Percentiles rank a stretch among this genome's conserved stretches.
phyloP scores from a whole-genome alignment of 2,329 filamentous ascomycete genomes.

The Madurella mycetomatis region DNA sequence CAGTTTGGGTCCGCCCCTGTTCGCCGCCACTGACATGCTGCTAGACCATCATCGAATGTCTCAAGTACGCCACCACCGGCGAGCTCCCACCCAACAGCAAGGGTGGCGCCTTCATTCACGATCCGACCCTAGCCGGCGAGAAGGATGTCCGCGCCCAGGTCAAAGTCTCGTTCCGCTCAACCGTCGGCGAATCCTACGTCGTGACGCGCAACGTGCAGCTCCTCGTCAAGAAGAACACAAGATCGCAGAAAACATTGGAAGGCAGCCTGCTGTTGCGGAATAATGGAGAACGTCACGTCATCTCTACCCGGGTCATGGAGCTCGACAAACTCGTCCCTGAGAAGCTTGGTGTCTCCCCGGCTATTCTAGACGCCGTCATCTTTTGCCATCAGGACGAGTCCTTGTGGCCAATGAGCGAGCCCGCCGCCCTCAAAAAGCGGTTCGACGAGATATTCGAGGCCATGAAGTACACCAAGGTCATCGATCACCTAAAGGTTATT shows the following conservation, averaged over 20 bases:
- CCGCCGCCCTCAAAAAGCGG: constrained; percentile 77
- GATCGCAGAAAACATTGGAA: constrained; percentile 79
- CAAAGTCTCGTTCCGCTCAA: constrained; percentile 79
- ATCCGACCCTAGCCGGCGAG: constrained; percentile 86
- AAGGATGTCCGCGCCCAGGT: constrained; percentile 89
- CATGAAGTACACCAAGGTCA: constrained; percentile 92
- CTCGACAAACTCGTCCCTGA: constrained; percentile 80
- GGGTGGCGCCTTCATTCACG: constrained; percentile 90
- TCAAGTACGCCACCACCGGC: constrained; percentile 96
- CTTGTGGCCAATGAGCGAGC: constrained; percentile 92
- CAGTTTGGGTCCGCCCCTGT: constrained; percentile 39
- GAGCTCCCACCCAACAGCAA: constrained; percentile 88
- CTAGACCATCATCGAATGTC: constrained; percentile 88
- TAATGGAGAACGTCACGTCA: constrained; percentile 71
- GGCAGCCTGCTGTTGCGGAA: constrained; percentile 70
- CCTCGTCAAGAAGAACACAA: constrained; percentile 74
- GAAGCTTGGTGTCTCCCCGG: constrained; percentile 82
- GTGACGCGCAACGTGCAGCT: constrained; percentile 80
- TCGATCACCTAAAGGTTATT: constrained; percentile 86
- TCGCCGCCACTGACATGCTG: not conserved
- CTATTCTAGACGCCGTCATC: constrained; percentile 89
- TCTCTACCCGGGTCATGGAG: constrained; percentile 76
- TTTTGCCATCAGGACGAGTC: constrained; percentile 99
- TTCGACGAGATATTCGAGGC: constrained; percentile 99
- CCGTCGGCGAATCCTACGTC: constrained; percentile 74